Conservation (phyloP, 2,329 filamentous ascomycete genomes). For the Chalaropsis thielavioides region DNA sequence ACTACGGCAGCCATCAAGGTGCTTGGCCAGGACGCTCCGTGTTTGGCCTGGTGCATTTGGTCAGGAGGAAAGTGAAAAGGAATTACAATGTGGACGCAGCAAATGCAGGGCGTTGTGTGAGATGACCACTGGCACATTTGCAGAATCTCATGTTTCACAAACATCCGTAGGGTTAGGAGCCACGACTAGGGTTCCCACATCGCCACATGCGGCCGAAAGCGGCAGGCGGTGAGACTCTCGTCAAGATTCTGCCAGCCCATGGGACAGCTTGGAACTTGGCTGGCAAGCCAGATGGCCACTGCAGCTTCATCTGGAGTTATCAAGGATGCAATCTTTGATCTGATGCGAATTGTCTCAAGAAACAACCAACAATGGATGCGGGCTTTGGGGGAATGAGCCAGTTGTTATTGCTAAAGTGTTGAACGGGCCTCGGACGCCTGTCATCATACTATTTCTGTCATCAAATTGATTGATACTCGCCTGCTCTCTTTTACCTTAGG, state of each 20-base stretch:
- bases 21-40: not conserved
- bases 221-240: not conserved
- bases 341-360: not conserved
- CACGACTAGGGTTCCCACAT: not conserved
- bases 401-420: not conserved
- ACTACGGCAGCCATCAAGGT: not conserved
- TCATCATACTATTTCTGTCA: not conserved
- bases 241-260: not conserved
- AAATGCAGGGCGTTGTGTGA: no score
- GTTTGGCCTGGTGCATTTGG: not conserved
- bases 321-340: not conserved
- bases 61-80: not conserved
- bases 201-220: not conserved
- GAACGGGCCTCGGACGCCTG: slow-evolving; percentile 2
- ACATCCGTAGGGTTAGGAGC: not conserved
- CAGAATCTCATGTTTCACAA: not conserved
- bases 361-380: not conserved
- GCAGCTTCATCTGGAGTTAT: not conserved
- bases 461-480: not conserved
- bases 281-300: not conserved
- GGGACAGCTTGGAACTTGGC: not conserved
- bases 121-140: not conserved
- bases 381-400: not conserved
- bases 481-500: slow-evolving; percentile 16
- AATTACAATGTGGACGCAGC: not conserved